Evolutionary conservation across 2,329 filamentous ascomycete species (phyloP).

Genomic region (Sclerotinia sclerotiorum): DNA sequence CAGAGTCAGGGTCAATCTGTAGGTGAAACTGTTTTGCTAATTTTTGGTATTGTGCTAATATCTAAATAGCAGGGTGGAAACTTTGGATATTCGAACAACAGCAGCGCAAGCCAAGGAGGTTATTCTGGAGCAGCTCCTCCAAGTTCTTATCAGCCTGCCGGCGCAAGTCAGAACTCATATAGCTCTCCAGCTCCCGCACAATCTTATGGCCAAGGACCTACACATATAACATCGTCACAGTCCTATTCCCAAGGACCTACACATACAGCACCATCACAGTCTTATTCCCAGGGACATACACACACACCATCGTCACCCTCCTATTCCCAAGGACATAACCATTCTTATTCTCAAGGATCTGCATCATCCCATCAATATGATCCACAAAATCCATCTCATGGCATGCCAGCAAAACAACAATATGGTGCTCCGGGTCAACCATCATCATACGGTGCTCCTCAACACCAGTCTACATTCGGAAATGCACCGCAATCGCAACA

Average conservation of each 20-base stretch:
- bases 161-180: slow-evolving; percentile 29
- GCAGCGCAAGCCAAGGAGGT: slow-evolving; percentile 47
- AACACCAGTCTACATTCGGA: slow-evolving; percentile 34
- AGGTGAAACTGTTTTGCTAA: slow-evolving; percentile 8
- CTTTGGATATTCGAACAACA: slow-evolving; percentile 62
- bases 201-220: slow-evolving; percentile 6
- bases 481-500: slow-evolving; percentile 25
- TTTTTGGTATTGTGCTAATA: slow-evolving; percentile 28
- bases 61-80: slow-evolving; percentile 46
- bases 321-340: slow-evolving; percentile 19
- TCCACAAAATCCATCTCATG: slow-evolving; percentile 17
- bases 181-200: slow-evolving; percentile 26
- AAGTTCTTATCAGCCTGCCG: slow-evolving; percentile 54
- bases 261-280: slow-evolving; percentile 23
- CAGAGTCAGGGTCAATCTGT: slow-evolving; percentile 30
- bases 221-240: slow-evolving; percentile 24
- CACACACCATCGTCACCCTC: slow-evolving; percentile 24
- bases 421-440: slow-evolving; percentile 28
- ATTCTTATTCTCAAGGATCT: slow-evolving; percentile 18
- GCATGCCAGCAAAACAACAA: slow-evolving; percentile 16
- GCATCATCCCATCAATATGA: slow-evolving; percentile 22
- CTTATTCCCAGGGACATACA: slow-evolving; percentile 19
- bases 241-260: slow-evolving; percentile 20
- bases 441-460: slow-evolving; percentile 34
- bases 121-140: slow-evolving; percentile 64